Evolutionary conservation across 495 filamentous ascomycete species (phyloP), one percentile per base, ranked within the genome.

Genomic region (Niebla homalea): DNA sequence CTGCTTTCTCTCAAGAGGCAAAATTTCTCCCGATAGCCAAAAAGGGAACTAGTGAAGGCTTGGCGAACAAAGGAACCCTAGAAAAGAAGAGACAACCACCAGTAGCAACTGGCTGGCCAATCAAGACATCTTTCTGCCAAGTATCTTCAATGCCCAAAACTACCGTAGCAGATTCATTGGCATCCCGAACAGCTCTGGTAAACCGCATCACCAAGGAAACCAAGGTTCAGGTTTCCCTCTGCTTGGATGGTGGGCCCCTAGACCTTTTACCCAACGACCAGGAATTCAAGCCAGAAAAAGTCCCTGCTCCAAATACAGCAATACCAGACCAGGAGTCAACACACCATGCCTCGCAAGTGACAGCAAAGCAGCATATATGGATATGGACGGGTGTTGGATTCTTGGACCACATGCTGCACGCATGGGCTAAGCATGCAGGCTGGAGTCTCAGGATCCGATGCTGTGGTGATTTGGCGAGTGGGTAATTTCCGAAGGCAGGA

Each of bases 371-470:
- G 70, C 76, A 77, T 43, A 94, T 98, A 60, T 80, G 75, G 63
- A 74, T 97, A 50, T 84, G 84, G 74, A 92, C 90, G 1, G 92
- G 92, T 43, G 94, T 98, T 61, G 92, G 92, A n/a, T 98, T 98
- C 67, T 71, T 98, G 29, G 92, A 98, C 70, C 92, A 98, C 71
- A 97, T 98, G 92, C 73, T 98, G 44, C 92, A 98, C 64, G 92
- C 92, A 23, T 78, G 96, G 36, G 84, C 92, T 2, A 97, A 98
- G 64, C 92, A 98, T 67, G 80, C 85, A 0, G 90, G 90, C 16
- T 95, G 89, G 92, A 87, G 81, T 71, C 66, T 98, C 57, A 77
- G 77, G 8, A 67, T 98, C 20, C 71, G 78, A 39, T 90, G 87
- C 59, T 76, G 80, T 64, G 92, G 92, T 16, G 92, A 98, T 70